Percentiles rank a stretch among this genome's conserved stretches.
phyloP scores from a whole-genome alignment of 2,329 filamentous ascomycete genomes.

The Apiospora aurea region DNA sequence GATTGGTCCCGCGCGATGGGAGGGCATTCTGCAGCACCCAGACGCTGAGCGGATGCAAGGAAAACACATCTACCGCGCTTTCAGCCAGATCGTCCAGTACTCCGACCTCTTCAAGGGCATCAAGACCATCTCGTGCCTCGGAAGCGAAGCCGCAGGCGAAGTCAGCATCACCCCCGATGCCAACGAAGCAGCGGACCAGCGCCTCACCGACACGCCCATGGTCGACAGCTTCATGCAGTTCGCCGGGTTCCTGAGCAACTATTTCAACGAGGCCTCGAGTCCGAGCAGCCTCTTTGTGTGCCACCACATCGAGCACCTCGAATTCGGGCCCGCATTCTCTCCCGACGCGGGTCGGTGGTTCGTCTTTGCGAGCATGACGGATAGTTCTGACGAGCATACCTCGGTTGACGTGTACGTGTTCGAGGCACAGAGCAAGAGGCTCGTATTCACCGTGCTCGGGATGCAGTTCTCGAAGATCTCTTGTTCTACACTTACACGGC shows the following conservation, averaged over 20 bases:
- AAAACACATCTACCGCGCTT: constrained; percentile 42
- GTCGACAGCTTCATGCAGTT: constrained; percentile 35
- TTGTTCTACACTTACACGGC: not conserved
- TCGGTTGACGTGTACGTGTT: constrained; percentile 32
- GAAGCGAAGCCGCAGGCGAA: constrained; percentile 34
- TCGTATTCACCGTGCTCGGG: not conserved
- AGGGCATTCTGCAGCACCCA: constrained; percentile 33
- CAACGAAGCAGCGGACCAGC: constrained; percentile 26
- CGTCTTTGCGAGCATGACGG: constrained; percentile 31
- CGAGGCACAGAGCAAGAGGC: constrained; percentile 18
- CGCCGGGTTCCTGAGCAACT: constrained; percentile 33
- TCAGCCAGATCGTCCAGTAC: constrained; percentile 36
- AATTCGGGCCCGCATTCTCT: constrained; percentile 35
- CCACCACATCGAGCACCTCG: constrained; percentile 33
- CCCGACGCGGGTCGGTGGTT: constrained; percentile 31
- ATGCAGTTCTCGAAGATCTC: constrained; percentile 3
- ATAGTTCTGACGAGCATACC: constrained; percentile 23
- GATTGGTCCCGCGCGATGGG: constrained; percentile 37
- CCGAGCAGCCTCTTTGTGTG: constrained; percentile 35
- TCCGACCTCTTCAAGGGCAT: constrained; percentile 37
- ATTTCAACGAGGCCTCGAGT: constrained; percentile 27
- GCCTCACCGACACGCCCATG: constrained; percentile 32
- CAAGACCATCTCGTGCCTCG: constrained; percentile 33
- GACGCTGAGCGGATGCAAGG: constrained; percentile 43
- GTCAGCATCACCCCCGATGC: constrained; percentile 28